These are phyloP conservation scores for Canavalia gladiata DNA, from an alignment of 306 rosid species.

Conservation along the genomic window DNA sequence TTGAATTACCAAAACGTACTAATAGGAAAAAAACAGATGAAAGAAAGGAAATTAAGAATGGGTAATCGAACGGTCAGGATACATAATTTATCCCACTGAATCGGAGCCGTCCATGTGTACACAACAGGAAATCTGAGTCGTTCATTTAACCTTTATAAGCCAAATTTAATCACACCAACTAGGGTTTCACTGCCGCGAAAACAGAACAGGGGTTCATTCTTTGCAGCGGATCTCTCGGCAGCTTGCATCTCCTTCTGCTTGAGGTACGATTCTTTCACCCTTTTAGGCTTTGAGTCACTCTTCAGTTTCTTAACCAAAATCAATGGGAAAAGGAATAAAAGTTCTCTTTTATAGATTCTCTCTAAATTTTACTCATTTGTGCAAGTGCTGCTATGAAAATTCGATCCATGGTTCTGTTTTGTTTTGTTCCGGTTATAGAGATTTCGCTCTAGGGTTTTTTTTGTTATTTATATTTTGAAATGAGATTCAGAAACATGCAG, in stretches of 20 bases:
- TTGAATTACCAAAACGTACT: neutral
- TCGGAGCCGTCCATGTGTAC: constrained; percentile 3
- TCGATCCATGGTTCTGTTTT: constrained; percentile 16
- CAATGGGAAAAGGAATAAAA: neutral
- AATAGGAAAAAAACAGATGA: neutral
- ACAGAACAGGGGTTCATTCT: neutral
- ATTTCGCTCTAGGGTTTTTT: neutral
- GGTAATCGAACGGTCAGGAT: constrained; percentile 35
- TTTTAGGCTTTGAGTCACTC: neutral
- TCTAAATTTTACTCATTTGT: neutral
- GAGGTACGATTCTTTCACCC: constrained; percentile 21
- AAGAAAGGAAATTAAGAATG: neutral
- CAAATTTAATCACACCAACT: neutral
- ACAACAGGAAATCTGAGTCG: constrained; percentile 1
- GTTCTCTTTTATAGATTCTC: constrained; percentile 30
- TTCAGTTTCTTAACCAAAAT: neutral
- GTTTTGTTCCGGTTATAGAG: neutral
- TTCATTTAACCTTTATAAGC: neutral
- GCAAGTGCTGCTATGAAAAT: neutral
- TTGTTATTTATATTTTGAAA: neutral
- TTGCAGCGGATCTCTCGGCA: constrained; percentile 30
- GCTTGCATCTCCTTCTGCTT: constrained; percentile 36
- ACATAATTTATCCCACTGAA: neutral
- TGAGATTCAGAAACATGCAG: constrained; percentile 5
- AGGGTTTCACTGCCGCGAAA: constrained; percentile 45